Evolutionary conservation across 495 filamentous ascomycete species (phyloP).

Genomic region (Staphylotrichum longicolle): DNA sequence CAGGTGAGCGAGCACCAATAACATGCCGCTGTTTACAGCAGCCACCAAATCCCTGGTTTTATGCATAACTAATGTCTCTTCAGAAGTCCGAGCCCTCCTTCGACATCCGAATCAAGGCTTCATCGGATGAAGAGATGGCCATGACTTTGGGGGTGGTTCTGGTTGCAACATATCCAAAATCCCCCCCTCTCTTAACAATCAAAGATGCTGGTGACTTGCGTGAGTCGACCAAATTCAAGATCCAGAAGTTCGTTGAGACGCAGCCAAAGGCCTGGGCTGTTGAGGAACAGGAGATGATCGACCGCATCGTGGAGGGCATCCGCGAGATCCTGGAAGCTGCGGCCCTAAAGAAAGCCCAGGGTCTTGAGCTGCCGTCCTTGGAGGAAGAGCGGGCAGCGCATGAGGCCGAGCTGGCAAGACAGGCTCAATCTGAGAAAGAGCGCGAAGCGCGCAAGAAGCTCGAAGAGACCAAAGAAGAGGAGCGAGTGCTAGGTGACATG

Average conservation of each 20-base stretch:
- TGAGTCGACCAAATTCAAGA: constrained; percentile 61
- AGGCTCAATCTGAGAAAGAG: constrained; percentile 50
- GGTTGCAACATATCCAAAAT: constrained; percentile 91
- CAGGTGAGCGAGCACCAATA: constrained; percentile 54
- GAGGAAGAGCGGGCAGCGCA: constrained; percentile 82
- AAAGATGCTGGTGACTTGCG: constrained; percentile 60
- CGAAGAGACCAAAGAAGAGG: constrained; percentile 67
- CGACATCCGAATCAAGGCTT: constrained; percentile 70
- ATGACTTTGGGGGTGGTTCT: constrained; percentile 68
- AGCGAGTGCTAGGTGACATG: constrained; percentile 69
- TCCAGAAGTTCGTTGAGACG: constrained; percentile 65
- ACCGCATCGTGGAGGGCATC: constrained; percentile 76
- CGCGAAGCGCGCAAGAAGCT: constrained; percentile 49
- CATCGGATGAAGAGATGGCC: constrained; percentile 62
- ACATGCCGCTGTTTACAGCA: neutral
- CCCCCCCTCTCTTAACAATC: constrained; percentile 69
- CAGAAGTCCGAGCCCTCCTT: constrained; percentile 77
- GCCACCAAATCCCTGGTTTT: neutral
- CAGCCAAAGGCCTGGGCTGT: constrained; percentile 64
- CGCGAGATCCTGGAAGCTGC: constrained; percentile 88
- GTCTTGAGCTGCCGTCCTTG: constrained; percentile 74
- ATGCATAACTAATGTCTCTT: constrained; percentile 27
- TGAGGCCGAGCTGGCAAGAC: constrained; percentile 50
- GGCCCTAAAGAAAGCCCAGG: constrained; percentile 66
- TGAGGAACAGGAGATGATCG: constrained; percentile 75